Conservation (phyloP, 2,329 filamentous ascomycete genomes). For the Mycosphaerella sp. region DNA sequence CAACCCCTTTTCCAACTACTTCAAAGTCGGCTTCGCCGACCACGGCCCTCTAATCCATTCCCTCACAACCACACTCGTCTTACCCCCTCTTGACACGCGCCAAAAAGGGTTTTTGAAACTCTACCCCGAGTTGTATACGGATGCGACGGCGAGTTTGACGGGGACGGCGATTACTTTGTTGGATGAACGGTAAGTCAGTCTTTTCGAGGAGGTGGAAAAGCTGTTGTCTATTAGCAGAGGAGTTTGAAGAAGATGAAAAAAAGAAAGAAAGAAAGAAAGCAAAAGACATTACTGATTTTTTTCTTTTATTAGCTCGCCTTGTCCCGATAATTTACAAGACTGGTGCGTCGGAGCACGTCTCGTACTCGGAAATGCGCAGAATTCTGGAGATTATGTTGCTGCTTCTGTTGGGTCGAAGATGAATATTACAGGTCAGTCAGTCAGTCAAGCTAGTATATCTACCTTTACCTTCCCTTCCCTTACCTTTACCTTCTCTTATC, state of each 20-base stretch:
- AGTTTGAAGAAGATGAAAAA: too few relatives aligned
- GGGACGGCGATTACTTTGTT: neutral
- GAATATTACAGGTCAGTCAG: neutral
- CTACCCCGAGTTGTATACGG: neutral
- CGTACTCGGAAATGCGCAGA: neutral
- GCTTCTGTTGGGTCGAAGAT: neutral
- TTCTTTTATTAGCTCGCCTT: neutral
- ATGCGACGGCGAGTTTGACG: slow-evolving; percentile 1
- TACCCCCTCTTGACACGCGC: neutral
- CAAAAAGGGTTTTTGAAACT: slow-evolving; percentile 1
- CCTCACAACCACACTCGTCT: neutral
- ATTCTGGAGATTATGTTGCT: neutral
- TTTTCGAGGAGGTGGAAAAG: too few relatives aligned
- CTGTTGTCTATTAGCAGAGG: too few relatives aligned
- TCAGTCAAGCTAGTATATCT: too few relatives aligned
- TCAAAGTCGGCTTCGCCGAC: neutral
- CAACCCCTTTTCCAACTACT: neutral
- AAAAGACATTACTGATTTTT: too few relatives aligned
- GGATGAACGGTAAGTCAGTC: slow-evolving; percentile 2
- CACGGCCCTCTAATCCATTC: neutral
- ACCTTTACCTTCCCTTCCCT: too few relatives aligned
- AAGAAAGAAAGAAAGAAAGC: too few relatives aligned
- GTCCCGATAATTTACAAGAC: neutral
- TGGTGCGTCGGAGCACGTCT: slow-evolving; percentile 1
- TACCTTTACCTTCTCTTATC: too few relatives aligned